Base-by-base conservation (phyloP, 2,329 filamentous ascomycete genomes). In the Fusarium coffeatum region DNA sequence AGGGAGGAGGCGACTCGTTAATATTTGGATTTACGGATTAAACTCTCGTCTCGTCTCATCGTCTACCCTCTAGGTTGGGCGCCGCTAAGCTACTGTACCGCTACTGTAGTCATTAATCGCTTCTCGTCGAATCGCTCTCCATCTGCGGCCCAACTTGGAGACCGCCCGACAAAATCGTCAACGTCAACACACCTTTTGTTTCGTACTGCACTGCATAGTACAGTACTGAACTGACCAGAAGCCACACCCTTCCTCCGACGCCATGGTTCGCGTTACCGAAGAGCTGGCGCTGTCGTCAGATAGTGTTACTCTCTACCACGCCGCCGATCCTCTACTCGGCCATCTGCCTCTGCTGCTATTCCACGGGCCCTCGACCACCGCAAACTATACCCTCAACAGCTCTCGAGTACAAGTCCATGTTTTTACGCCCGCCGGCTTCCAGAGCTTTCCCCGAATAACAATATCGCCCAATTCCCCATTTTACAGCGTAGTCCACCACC, bases 331-430 rank as follows among this genome's bases (percentile, higher is more conserved):
- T 66, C 84, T 94, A 71, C 90, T 97, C 59, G 91, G 91, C 80
- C 88, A 94, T 82, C 86, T 94, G 68, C 90, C 94, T 54, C 86
- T 98, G 74, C 86, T 98, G 73, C 87, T 98, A 80, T 98, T 98
- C 85, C 93, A 98, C 80, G 95, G 95, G 16, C 89, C 94, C 18
- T 95, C 95, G 48, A 94, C 94, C 30, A 97, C 93, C 45, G 90
- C 93, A 76, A 97, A 97, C 81, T 92, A 92, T 72, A 93, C 90
- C 50, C 89, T 90, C 76, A 97, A 93, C 81, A 95, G 92, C 82
- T 98, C 95, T 68, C 92, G 96, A 80, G 94, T 98, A 73, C 95
- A 98, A 83, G 88, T 96, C 70, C 96, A 98, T 81, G 88, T 99
- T 80, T 93, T 97, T 82, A 93, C 92, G 66, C 90, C 93, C 4